These are phyloP conservation scores for Taiozyma sp. DNA, from an alignment of 1,139 yeast genomes.

Conservation along the genomic window DNA sequence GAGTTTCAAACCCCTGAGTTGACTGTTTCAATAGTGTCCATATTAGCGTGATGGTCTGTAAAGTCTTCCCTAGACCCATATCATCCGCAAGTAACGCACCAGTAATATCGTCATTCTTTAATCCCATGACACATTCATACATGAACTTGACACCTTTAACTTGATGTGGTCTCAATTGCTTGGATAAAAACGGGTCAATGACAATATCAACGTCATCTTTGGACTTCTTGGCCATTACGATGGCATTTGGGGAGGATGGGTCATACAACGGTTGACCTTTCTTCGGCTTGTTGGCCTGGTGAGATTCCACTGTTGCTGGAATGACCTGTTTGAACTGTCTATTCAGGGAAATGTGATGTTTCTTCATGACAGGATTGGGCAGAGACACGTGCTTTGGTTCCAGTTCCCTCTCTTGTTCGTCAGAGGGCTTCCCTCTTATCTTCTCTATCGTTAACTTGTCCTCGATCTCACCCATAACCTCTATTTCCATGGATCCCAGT, in stretches of 20 bases:
- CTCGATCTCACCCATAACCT: conserved; percentile 43
- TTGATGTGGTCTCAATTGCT: conserved; percentile 74
- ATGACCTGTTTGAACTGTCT: conserved; percentile 19
- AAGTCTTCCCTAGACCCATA: conserved; percentile 95
- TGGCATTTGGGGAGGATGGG: conserved; percentile 33
- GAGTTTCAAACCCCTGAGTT: conserved; percentile 38
- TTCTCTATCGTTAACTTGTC: conserved; percentile 19
- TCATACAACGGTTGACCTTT: conserved; percentile 36
- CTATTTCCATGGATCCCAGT: conserved; percentile 50
- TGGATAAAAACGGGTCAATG: conserved; percentile 62
- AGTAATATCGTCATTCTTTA: conserved; percentile 39
- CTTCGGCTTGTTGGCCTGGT: conserved; percentile 3
- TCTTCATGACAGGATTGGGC: background rate
- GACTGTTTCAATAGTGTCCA: conserved; percentile 83
- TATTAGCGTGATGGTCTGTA: conserved; percentile 76
- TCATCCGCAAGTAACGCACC: conserved; percentile 94
- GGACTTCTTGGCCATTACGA: conserved; percentile 40
- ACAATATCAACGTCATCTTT: conserved; percentile 50
- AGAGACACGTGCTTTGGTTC: background rate
- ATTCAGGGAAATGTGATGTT: conserved; percentile 2
- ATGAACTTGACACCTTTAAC: conserved; percentile 76
- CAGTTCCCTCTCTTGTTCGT: background rate
- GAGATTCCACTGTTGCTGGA: conserved; percentile 6
- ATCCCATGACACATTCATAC: conserved; percentile 79
- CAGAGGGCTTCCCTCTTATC: conserved; percentile 4